A percentile compares a stretch with the other conserved stretches of the same genome.
Conservation (phyloP, 1,139 yeast species). For the Williopsis jadinii region DNA sequence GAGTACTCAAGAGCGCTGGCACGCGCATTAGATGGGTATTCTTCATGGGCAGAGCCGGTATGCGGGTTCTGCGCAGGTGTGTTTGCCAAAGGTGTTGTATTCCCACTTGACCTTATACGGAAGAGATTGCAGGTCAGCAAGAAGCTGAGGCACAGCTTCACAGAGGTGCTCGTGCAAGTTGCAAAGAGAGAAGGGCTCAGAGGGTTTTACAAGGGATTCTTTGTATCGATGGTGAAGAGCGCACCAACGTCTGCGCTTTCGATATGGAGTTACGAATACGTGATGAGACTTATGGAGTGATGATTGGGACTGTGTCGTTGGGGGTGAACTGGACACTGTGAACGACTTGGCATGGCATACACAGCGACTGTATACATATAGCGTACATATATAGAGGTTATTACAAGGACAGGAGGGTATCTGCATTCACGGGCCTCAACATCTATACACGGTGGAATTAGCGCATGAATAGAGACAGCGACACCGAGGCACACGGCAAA, state of each 20-base stretch:
- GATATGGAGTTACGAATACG: conserved; percentile 59
- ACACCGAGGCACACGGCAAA: too few species aligned
- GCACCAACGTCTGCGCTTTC: conserved; percentile 82
- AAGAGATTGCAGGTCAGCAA: conserved; percentile 68
- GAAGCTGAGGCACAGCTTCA: conserved; percentile 26
- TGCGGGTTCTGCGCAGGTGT: conserved; percentile 80
- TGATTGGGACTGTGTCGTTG: neutral
- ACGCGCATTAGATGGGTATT: conserved; percentile 5
- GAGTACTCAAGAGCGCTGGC: conserved; percentile 28
- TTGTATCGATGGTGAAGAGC: conserved; percentile 62
- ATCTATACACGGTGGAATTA: too few species aligned
- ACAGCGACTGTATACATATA: too few species aligned
- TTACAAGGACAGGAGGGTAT: too few species aligned
- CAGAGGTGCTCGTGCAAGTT: conserved; percentile 31
- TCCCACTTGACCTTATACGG: conserved; percentile 81
- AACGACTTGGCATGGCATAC: too few species aligned
- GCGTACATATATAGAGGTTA: too few species aligned
- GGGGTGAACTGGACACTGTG: too few species aligned
- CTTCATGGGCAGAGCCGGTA: conserved; percentile 43
- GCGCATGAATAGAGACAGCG: too few species aligned
- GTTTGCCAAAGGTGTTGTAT: conserved; percentile 62
- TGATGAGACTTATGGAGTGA: conserved; percentile 5
- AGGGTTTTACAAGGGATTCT: conserved; percentile 71
- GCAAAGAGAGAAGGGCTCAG: conserved; percentile 47
- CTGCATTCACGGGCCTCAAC: too few species aligned